Conservation (phyloP, 139 green algal species). For the Auxenochlorella pyrenoidosa region DNA sequence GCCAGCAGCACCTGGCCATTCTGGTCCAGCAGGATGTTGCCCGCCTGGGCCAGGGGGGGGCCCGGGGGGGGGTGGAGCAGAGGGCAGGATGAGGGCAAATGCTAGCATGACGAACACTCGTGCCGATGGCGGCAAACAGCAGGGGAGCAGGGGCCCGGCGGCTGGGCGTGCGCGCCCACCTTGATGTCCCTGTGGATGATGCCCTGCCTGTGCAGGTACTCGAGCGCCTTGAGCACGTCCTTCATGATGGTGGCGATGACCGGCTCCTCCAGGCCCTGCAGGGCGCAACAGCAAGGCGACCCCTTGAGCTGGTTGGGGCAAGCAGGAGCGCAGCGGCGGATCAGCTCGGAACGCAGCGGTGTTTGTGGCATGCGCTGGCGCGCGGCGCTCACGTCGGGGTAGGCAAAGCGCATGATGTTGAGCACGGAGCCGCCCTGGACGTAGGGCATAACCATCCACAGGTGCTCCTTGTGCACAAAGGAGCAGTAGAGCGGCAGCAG, state of each 20-base stretch:
- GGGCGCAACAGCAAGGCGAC: background rate
- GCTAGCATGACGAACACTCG: too few relatives aligned
- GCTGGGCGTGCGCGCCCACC: constrained; percentile 46
- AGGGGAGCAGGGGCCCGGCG: too few relatives aligned
- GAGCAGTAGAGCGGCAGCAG: constrained; percentile 94
- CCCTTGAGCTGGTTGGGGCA: too few relatives aligned
- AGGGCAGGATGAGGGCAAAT: background rate
- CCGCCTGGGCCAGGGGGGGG: constrained; percentile 73
- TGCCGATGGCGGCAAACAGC: too few relatives aligned
- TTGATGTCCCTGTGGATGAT: constrained; percentile 98
- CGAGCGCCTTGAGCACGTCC: constrained; percentile 93
- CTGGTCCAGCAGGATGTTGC: constrained; percentile 97
- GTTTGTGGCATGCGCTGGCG: too few relatives aligned
- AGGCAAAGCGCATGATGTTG: constrained; percentile 92
- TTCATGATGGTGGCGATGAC: constrained; percentile 94
- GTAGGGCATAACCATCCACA: constrained; percentile 98
- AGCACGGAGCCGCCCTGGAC: constrained; percentile 81
- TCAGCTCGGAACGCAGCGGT: too few relatives aligned
- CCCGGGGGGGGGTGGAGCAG: background rate
- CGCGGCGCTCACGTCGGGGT: constrained; percentile 66
- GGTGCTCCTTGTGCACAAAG: constrained; percentile 89
- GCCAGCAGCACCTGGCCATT: constrained; percentile 88
- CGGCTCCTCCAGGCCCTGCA: constrained; percentile 91
- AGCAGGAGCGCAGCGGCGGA: background rate
- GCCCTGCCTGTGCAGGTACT: constrained; percentile 96